Conservation (phyloP, 192 early-diverging fungal genomes). For the Coemansia interrupta region DNA sequence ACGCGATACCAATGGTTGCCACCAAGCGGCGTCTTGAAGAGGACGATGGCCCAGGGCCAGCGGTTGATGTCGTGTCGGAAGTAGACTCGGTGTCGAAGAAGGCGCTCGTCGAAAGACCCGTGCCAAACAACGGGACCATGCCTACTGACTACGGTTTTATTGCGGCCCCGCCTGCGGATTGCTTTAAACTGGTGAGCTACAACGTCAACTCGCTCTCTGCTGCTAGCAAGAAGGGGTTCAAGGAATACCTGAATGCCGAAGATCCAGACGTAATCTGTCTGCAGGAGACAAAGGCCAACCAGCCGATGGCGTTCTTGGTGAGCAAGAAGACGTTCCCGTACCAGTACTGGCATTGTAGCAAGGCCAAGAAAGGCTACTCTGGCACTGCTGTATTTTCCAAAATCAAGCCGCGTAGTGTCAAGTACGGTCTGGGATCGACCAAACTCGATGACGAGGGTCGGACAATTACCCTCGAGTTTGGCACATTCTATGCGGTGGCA, state of each 20-base stretch:
- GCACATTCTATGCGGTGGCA: conserved; percentile 60
- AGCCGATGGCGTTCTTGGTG: conserved; percentile 58
- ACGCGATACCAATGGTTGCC: conserved; percentile 12
- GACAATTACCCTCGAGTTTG: conserved; percentile 67
- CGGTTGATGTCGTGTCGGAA: not conserved
- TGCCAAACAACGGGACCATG: conserved; percentile 64
- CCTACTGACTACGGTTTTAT: conserved; percentile 59
- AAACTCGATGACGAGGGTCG: conserved; percentile 65
- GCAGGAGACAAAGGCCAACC: conserved; percentile 83
- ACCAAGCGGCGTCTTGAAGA: conserved; percentile 21
- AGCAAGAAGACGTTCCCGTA: conserved; percentile 64
- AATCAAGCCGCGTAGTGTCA: conserved; percentile 61
- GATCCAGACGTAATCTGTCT: conserved; percentile 77
- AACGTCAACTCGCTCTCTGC: conserved; percentile 76
- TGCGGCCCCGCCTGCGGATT: conserved; percentile 49
- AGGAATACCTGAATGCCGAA: conserved; percentile 68
- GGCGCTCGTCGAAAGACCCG: not conserved
- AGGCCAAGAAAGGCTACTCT: conserved; percentile 73
- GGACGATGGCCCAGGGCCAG: conserved; percentile 1
- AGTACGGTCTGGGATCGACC: conserved; percentile 58
- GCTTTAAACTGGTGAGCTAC: conserved; percentile 67
- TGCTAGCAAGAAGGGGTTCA: conserved; percentile 76
- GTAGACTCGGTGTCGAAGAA: conserved; percentile 16
- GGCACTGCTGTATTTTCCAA: conserved; percentile 80
- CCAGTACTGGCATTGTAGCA: conserved; percentile 64